phyloP scores from a whole-genome alignment of 805 yeast genomes.

The Scheffersomyces ergatensis region DNA sequence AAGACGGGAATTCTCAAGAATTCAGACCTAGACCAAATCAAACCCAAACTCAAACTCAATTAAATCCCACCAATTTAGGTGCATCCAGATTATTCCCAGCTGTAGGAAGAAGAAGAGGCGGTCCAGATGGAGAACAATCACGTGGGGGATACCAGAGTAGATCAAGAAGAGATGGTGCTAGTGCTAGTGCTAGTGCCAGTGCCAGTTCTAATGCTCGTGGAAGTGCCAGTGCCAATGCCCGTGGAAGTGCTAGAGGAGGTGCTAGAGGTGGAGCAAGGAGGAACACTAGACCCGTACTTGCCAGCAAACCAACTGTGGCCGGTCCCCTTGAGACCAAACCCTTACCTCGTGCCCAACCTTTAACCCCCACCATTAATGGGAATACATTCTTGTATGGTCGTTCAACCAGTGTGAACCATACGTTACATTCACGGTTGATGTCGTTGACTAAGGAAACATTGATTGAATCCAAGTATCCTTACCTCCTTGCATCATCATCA shows the following conservation, averaged over 20 bases:
- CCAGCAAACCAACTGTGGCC: constrained; percentile 1
- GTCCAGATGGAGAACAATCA: background rate
- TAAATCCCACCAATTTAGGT: too few relatives aligned
- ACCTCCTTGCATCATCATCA: constrained; percentile 23
- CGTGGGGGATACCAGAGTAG: too few relatives aligned
- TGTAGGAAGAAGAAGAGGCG: too few relatives aligned
- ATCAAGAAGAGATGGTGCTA: background rate
- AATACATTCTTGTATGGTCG: constrained; percentile 38
- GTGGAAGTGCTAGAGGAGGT: background rate
- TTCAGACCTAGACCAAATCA: too few relatives aligned
- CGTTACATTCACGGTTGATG: constrained; percentile 32
- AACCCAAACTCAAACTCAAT: too few relatives aligned
- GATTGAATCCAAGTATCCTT: constrained; percentile 40
- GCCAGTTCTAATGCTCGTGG: background rate
- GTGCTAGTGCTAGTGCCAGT: background rate
- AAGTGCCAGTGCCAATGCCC: background rate
- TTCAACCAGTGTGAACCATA: constrained; percentile 24
- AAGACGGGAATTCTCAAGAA: too few relatives aligned
- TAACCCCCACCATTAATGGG: constrained; percentile 6
- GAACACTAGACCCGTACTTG: background rate
- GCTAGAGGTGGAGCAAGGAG: background rate
- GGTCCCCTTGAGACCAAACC: constrained; percentile 5
- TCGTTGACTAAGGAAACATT: constrained; percentile 39
- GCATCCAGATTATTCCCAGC: too few relatives aligned
- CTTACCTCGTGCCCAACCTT: constrained; percentile 1